Conservation (phyloP, 1,284 basidiomycete species). For the Cutaneotrichosporon mucoides region DNA sequence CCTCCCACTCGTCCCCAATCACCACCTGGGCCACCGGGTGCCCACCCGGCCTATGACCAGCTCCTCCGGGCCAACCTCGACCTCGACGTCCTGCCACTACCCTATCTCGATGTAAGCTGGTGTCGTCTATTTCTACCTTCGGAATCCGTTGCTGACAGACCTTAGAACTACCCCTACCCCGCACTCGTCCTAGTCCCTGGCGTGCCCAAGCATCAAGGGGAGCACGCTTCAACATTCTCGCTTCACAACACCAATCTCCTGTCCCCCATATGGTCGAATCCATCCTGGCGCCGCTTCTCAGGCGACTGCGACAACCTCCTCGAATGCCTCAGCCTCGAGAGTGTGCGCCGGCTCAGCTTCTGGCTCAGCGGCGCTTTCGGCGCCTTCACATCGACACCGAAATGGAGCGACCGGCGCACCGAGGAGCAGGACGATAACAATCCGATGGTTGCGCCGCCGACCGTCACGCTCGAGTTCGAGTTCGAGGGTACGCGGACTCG, state of each 20-base stretch:
- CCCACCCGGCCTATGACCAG: background rate
- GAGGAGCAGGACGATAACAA: background rate
- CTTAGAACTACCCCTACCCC: constrained; percentile 1
- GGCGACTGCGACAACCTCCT: constrained; percentile 15
- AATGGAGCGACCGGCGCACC: background rate
- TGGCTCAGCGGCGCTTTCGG: constrained; percentile 26
- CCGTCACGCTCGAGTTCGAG: constrained; percentile 25
- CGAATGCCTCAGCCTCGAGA: constrained; percentile 30
- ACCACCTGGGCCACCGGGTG: background rate
- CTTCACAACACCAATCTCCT: constrained; percentile 1
- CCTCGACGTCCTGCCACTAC: background rate
- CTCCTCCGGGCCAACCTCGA: background rate
- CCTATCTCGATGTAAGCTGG: background rate
- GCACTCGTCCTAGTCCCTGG: background rate
- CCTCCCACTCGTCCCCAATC: background rate
- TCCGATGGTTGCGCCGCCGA: background rate
- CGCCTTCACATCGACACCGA: background rate
- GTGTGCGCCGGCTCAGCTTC: constrained; percentile 29
- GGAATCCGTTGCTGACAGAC: background rate
- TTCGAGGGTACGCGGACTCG: constrained; percentile 18
- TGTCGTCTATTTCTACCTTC: too few relatives aligned
- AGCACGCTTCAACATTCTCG: background rate
- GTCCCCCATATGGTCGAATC: background rate
- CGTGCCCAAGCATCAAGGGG: background rate
- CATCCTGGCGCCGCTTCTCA: background rate